Base-by-base conservation (phyloP, 2,329 filamentous ascomycete genomes). In the Apiospora saccharicola region DNA sequence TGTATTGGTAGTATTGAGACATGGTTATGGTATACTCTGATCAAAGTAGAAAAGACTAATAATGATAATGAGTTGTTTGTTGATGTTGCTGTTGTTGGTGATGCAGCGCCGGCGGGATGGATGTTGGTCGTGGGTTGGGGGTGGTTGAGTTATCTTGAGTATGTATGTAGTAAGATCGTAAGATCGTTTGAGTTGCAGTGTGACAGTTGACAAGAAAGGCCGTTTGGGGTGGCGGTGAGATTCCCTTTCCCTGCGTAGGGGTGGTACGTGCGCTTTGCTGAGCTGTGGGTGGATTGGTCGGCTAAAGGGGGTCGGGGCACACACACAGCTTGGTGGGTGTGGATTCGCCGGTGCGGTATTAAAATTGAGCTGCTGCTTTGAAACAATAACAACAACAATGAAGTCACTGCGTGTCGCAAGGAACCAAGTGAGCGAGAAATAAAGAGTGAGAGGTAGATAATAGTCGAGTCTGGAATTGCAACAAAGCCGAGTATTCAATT, bases 1-100 rank as follows among this genome's bases (percentile, higher is more conserved):
- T 49, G 69, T 49, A 91, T 80, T 89, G 87, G 80, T 90, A 91
- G 83, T 90, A 92, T 80, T 87, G 85, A 84, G 90, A 89, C 90
- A 92, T 91, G 57, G 57, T 10, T 64, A 64, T 64, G 34, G 30
- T 64, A 64, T 64, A 64, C 34, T 64, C 22, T 12, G 57, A 64
- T 41, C 19, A 57, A 64, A 64, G 34, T 64, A 64, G 57, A 41
- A 8, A 64, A n/a, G 34, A 24, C 30, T 41, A 64, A 24, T 37
- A 64, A 24, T 37, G 34, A 64, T 64, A 64, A 41, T 41, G 34
- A 19, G 14, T 41, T 37, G 34, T n/a, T 34, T 64, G 30, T 61
- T 37, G 26, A 30, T 30, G 53, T 37, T 37, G 53, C 8, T 64
- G 30, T 61, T 37, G 37, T 41, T 41, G 53, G 22, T 61, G 53